Conservation (phyloP, 2,329 filamentous ascomycete genomes). For the Cytospora chrysosperma region DNA sequence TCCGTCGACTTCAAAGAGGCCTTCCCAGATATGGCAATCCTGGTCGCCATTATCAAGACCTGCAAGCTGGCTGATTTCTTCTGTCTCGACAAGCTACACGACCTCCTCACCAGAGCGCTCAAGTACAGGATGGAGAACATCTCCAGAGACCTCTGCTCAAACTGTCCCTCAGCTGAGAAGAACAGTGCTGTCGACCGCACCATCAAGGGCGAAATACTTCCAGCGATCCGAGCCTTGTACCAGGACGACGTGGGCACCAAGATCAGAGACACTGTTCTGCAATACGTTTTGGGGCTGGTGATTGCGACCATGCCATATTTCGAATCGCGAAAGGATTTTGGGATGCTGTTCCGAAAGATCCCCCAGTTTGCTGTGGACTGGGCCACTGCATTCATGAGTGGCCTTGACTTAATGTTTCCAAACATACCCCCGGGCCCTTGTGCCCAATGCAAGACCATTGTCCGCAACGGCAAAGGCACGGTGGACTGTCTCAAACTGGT, state of each 20-base stretch:
- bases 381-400: not conserved
- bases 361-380: not conserved
- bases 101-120: not conserved
- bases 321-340: not conserved
- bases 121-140: no score
- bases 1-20: not conserved
- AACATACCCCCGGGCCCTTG: no score
- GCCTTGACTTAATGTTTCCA: no score
- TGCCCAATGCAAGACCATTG: no score
- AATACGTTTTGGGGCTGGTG: not conserved
- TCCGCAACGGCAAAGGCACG: no score
- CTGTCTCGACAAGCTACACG: not conserved
- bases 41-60: not conserved
- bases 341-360: not conserved
- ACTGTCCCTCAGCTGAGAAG: not conserved
- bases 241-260: not conserved
- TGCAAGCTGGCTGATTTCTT: not conserved
- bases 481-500: no score
- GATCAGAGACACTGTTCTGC: not conserved
- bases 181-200: not conserved
- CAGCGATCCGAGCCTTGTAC: not conserved
- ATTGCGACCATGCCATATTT: not conserved
- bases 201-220: not conserved
- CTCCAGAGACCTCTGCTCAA: no score
- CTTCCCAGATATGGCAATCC: not conserved